Conservation (phyloP, 106 monocot species). For the Xerophyta viscosa region DNA sequence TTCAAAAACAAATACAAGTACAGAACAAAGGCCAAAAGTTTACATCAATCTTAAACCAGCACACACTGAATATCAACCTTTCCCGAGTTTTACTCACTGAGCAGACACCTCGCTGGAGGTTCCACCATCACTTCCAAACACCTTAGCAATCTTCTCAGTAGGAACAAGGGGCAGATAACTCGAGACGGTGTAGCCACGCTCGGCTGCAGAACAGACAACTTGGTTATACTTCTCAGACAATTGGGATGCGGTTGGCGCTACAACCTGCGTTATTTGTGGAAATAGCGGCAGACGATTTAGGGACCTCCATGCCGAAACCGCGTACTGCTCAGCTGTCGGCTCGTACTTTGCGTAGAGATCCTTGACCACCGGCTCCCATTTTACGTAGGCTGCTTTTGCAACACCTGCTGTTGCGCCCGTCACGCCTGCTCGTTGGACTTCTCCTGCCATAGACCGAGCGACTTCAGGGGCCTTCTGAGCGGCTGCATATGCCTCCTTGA, state of each 20-base stretch:
- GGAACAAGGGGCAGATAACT: slow-evolving; percentile 67
- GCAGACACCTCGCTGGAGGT: too few species aligned
- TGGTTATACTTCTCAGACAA: slow-evolving; percentile 66
- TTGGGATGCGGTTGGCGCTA: slow-evolving; percentile 56
- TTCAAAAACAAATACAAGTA: too few species aligned
- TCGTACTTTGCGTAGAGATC: slow-evolving; percentile 49
- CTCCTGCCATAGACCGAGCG: slow-evolving; percentile 31
- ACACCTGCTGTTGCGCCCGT: slow-evolving; percentile 35
- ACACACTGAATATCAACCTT: slow-evolving; percentile 2
- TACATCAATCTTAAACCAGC: too few species aligned
- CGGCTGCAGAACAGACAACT: slow-evolving; percentile 33
- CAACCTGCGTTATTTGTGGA: slow-evolving; percentile 50
- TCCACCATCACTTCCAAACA: slow-evolving; percentile 15
- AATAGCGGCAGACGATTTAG: slow-evolving; percentile 76
- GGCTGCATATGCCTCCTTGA: slow-evolving; percentile 26
- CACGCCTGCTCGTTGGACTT: slow-evolving; percentile 52
- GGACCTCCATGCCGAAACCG: slow-evolving; percentile 61
- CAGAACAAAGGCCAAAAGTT: too few species aligned
- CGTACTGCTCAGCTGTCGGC: slow-evolving; percentile 64
- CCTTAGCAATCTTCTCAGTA: slow-evolving; percentile 53
- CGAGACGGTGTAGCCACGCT: slow-evolving; percentile 56
- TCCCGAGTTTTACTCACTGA: too few species aligned
- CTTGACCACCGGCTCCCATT: slow-evolving; percentile 31
- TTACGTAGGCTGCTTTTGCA: slow-evolving; percentile 31
- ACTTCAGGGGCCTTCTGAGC: slow-evolving; percentile 34